Conservation (phyloP, 2,329 filamentous ascomycete genomes). For the Cladosporium oxysporum region DNA sequence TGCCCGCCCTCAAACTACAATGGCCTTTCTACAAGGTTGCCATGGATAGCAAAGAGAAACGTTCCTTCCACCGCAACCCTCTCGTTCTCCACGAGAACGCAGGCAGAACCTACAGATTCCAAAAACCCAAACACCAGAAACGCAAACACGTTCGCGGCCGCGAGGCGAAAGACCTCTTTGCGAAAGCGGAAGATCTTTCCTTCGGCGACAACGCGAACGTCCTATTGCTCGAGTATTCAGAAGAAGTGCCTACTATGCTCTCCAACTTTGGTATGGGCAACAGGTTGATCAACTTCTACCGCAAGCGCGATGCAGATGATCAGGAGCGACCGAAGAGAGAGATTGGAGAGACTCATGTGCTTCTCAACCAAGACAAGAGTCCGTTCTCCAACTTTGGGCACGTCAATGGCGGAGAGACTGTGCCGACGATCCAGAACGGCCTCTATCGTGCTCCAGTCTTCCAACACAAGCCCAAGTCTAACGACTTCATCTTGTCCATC, state of each 20-base stretch:
- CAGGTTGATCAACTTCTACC: conserved; percentile 94
- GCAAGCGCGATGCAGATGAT: conserved; percentile 78
- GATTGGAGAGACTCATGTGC: conserved; percentile 82
- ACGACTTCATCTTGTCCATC: conserved; percentile 84
- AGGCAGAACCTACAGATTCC: conserved; percentile 70
- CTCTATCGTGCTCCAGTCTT: conserved; percentile 97
- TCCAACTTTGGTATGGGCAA: conserved; percentile 98
- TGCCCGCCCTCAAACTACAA: conserved; percentile 86
- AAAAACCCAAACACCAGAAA: conserved; percentile 72
- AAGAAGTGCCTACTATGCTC: conserved; percentile 86
- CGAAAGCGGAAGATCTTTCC: conserved; percentile 77
- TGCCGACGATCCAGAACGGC: conserved; percentile 87
- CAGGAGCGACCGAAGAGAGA: conserved; percentile 74
- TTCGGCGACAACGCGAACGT: conserved; percentile 82
- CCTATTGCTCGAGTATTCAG: conserved; percentile 90
- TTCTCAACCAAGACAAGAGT: conserved; percentile 91
- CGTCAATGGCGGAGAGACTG: conserved; percentile 85
- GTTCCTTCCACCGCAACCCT: conserved; percentile 82
- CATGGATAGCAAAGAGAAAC: conserved; percentile 67
- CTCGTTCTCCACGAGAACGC: conserved; percentile 64
- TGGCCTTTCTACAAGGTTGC: conserved; percentile 96
- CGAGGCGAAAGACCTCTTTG: conserved; percentile 75
- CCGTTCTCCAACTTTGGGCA: conserved; percentile 95
- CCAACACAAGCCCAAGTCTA: conserved; percentile 73
- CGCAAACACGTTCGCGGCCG: conserved; percentile 81